These are phyloP conservation scores for Tulasnella sp. DNA, from an alignment of 768 basidiomycete species.

Conservation along the genomic window DNA sequence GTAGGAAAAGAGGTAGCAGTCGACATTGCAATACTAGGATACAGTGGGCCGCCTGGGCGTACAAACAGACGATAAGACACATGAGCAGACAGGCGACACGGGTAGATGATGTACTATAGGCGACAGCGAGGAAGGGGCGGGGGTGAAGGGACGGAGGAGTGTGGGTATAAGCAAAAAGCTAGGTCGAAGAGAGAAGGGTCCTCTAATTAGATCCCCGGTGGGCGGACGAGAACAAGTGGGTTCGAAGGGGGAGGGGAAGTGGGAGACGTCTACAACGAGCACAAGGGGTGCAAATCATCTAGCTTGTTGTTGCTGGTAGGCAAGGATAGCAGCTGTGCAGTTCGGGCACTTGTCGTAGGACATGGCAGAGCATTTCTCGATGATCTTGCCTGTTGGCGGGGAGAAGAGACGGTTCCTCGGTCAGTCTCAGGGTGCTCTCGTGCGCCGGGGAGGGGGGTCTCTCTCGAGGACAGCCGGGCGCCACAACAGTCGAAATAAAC, in stretches of 20 bases:
- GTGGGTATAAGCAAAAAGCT: background rate
- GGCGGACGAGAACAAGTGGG: background rate
- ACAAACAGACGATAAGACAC: background rate
- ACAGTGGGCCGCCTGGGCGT: background rate
- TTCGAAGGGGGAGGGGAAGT: background rate
- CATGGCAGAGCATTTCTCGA: constrained; percentile 6
- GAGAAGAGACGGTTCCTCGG: background rate
- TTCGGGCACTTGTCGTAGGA: constrained; percentile 4
- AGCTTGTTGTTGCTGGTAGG: background rate
- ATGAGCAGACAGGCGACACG: background rate
- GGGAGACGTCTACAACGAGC: background rate
- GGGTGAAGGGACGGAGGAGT: background rate
- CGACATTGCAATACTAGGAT: background rate
- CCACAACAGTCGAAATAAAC: background rate
- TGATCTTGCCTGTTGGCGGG: background rate
- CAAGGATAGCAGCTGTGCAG: background rate
- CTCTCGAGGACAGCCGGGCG: background rate
- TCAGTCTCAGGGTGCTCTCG: background rate
- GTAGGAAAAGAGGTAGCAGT: background rate
- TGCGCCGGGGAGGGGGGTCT: background rate
- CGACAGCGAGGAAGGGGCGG: background rate
- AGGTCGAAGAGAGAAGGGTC: background rate
- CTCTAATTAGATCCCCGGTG: background rate
- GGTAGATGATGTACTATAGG: background rate
- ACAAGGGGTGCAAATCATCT: background rate